Percentiles rank a stretch among this genome's conserved stretches.
Conservation (phyloP, 345 rosid genomes). For the Triadica sebifera region DNA sequence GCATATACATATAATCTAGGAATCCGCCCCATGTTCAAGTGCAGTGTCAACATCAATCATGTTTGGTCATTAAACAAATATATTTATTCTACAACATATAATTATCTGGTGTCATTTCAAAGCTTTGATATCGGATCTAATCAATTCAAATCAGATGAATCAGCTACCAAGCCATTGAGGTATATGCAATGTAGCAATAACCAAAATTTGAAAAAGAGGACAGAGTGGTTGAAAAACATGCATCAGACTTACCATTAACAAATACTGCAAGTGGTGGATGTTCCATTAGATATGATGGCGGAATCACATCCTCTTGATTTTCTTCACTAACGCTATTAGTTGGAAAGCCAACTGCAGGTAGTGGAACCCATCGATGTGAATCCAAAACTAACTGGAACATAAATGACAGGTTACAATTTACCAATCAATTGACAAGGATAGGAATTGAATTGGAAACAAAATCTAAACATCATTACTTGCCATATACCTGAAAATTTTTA, state of each 20-base stretch:
- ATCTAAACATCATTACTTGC: conserved; percentile 3
- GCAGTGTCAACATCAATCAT: background rate
- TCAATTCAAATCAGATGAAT: background rate
- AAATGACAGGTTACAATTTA: conserved; percentile 31
- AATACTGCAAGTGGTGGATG: conserved; percentile 98
- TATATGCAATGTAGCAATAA: background rate
- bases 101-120: background rate
- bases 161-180: background rate
- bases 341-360: conserved; percentile 86
- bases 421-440: conserved; percentile 3
- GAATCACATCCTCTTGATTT: conserved; percentile 82
- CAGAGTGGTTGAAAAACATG: conserved; percentile 3
- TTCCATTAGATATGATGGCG: conserved; percentile 94
- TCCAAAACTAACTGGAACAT: conserved; percentile 85
- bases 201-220: background rate
- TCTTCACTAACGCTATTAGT: conserved; percentile 56
- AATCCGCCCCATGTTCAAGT: background rate
- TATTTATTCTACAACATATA: background rate
- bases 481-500: conserved; percentile 79
- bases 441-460: conserved; percentile 3
- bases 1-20: background rate
- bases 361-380: conserved; percentile 95
- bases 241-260: conserved; percentile 59
- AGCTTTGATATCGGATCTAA: background rate
- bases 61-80: background rate